A percentile compares a stretch with the other conserved stretches of the same genome.
These are phyloP conservation scores for Diutina neorugosa DNA, from an alignment of 1,139 yeast species.

Conservation along the genomic window DNA sequence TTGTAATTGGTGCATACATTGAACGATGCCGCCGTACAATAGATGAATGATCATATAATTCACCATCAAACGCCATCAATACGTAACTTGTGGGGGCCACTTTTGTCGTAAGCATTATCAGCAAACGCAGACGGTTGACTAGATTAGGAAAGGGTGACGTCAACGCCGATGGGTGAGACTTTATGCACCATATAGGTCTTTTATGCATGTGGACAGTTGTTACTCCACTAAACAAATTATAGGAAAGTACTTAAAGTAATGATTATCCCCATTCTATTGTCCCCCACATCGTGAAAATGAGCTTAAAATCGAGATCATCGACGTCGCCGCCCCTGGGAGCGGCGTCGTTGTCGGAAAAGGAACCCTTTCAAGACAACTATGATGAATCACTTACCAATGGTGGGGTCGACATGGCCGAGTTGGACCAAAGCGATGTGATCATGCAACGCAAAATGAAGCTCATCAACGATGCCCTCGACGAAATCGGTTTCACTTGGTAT, in stretches of 20 bases:
- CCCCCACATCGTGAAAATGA: not conserved
- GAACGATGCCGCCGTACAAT: not conserved
- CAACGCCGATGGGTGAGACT: not conserved
- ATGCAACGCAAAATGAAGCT: conserved; percentile 14
- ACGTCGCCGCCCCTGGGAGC: not conserved
- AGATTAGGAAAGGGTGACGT: not conserved
- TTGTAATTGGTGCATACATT: not conserved
- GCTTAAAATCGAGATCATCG: not conserved
- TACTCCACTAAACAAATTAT: not conserved
- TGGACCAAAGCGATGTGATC: not conserved
- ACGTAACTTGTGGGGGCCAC: not conserved
- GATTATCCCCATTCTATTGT: not conserved
- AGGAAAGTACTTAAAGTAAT: not conserved
- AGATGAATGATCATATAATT: not conserved
- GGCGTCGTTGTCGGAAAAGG: not conserved
- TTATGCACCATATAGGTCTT: not conserved
- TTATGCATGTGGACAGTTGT: not conserved
- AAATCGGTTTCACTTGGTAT: conserved; percentile 39
- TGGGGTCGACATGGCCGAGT: not conserved
- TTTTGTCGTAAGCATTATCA: not conserved
- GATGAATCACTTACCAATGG: not conserved
- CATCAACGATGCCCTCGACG: conserved; percentile 36
- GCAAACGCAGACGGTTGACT: not conserved
- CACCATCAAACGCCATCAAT: not conserved
- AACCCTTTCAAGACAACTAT: not conserved